A percentile compares a stretch with the other conserved stretches of the same genome.
Evolutionary conservation across 176 grass and related monocot genomes (phyloP).

Genomic region (Cenchrus fungigraminus): DNA sequence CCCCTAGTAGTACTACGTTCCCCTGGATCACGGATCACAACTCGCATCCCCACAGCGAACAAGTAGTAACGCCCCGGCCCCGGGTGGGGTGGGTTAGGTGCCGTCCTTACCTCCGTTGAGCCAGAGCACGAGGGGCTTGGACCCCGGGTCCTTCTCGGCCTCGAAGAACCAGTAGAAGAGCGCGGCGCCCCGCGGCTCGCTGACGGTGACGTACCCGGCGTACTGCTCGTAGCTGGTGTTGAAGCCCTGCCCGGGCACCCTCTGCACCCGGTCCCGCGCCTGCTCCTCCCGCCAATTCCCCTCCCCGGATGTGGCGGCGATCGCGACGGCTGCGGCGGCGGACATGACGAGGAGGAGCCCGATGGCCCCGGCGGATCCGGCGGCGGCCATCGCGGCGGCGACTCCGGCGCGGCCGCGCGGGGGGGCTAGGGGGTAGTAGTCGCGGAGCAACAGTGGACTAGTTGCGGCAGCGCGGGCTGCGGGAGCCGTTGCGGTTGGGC

Average conservation of each 20-base stretch:
- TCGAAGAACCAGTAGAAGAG: slow-evolving; percentile 99
- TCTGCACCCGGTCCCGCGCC: slow-evolving; percentile 60
- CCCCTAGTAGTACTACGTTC: neutral
- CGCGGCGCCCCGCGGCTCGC: slow-evolving; percentile 66
- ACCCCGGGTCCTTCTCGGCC: slow-evolving; percentile 63
- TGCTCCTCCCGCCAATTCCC: slow-evolving; percentile 46
- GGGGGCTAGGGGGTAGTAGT: neutral
- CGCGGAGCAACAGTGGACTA: neutral
- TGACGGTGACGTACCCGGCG: slow-evolving; percentile 85
- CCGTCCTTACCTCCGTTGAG: slow-evolving; percentile 76
- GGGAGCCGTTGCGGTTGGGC: slow-evolving; percentile 6
- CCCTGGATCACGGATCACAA: neutral
- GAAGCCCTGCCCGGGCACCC: slow-evolving; percentile 74
- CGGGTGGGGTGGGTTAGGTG: neutral
- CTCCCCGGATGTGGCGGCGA: neutral
- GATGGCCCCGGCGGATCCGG: neutral
- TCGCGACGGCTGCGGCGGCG: neutral
- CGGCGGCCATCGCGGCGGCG: slow-evolving; percentile 13
- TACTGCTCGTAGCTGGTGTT: slow-evolving; percentile 85
- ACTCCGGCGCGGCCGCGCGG: neutral
- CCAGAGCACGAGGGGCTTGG: slow-evolving; percentile 93
- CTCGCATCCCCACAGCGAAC: neutral
- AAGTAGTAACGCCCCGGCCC: neutral
- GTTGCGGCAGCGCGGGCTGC: too few relatives aligned
- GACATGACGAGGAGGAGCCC: neutral